Evolutionary conservation across 495 filamentous ascomycete species (phyloP), one percentile per base, ranked within the genome.

Genomic region (Pyrenula massariospora): DNA sequence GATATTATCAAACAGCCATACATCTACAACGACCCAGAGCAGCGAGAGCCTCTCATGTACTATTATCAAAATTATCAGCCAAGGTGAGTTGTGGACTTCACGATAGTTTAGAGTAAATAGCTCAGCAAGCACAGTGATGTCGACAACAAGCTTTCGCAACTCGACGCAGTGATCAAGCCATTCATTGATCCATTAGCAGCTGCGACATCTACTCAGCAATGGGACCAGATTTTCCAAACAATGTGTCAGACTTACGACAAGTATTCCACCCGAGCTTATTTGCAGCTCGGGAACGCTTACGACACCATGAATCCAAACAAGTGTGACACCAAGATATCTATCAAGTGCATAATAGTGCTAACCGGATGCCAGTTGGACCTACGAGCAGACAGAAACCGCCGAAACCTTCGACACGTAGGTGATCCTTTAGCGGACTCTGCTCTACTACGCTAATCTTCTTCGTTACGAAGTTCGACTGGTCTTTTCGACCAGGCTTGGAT

Each of bases 401-500:
- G 60, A 62, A 51, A 59, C 31, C 31, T 42, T 42, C 31, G 31
- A 62, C 53, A 62, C 56, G 22, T 64, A 56, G 22, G 42, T 25
- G 36, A 56, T 60, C 53, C 52, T 25, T 25, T 25, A 53, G 42
- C 24, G 20, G 23, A 56, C 48, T 22, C 20, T 52, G 5, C 10
- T 48, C n/a, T 10, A 56, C 12, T 36, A 24, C 50, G 15, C 53
- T 60, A 50, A 59, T 42, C 22, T 8, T 31, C 12, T 22, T 42
- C 12, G 56, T 15, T 57, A 57, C 24, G 50, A 23, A 57, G 57
- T 51, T 57, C 66, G 22, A 70, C 66, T 2, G 62, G 62, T 11
- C 60, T 64, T 3, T 73, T 68, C 53, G 69, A 74, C 54, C 61
- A 68, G 53, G 63, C 68, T n/a, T 63, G 68, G 19, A 60, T 54